Evolutionary conservation across 148 eudicot genomes (phyloP).

Genomic region (Arctostaphylos glauca): DNA sequence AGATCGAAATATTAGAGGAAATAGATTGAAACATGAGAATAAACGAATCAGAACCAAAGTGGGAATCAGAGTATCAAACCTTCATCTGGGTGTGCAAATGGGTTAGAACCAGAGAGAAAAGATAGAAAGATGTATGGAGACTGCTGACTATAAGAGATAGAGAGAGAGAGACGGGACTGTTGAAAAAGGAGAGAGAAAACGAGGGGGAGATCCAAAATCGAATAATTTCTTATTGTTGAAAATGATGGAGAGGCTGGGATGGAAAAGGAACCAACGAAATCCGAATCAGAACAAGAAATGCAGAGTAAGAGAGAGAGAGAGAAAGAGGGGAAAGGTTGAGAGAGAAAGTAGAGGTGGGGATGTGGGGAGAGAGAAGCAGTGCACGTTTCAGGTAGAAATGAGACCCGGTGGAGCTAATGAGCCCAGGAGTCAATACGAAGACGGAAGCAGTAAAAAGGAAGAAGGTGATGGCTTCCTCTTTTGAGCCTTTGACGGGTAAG

Average conservation of each 20-base stretch:
- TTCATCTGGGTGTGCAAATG: constrained; percentile 22
- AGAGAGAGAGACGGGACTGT: not conserved
- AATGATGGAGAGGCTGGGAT: constrained; percentile 9
- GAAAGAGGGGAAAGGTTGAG: not conserved
- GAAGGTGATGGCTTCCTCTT: too few species aligned
- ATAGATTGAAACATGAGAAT: not conserved
- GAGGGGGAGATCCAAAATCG: not conserved
- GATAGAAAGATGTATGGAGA: not conserved
- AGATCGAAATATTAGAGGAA: not conserved
- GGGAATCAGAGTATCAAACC: constrained; percentile 21
- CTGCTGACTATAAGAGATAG: not conserved
- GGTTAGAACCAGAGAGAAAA: not conserved
- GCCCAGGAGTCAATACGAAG: constrained; percentile 5
- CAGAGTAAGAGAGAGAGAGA: constrained; percentile 14
- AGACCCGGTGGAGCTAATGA: not conserved
- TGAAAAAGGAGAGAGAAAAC: constrained; percentile 4
- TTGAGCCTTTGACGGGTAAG: not conserved
- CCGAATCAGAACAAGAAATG: constrained; percentile 22
- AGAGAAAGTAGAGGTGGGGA: not conserved
- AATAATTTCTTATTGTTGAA: not conserved
- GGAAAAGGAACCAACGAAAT: constrained; percentile 11
- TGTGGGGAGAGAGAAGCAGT: not conserved
- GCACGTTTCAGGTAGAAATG: not conserved
- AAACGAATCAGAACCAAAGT: constrained; percentile 7
- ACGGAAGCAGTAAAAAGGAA: not conserved